phyloP scores from a whole-genome alignment of 164 flowering plant genomes.

The grape (Vitis vinifera) region ASM3070453v1 NC_081812.1:36001-36500 shows the following conservation, averaged over 20 bases:
- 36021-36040: neutral
- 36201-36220: conserved; percentile 20
- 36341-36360: conserved; percentile 26
- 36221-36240: conserved; percentile 5
- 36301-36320: conserved; percentile 28
- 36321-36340: conserved; percentile 9
- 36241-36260: conserved; percentile 13
- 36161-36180: conserved; percentile 38
- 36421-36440: conserved; percentile 24
- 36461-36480: conserved; percentile 93
- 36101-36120: too few relatives aligned
- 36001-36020: neutral
- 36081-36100: too few relatives aligned
- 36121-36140: conserved; percentile 33
- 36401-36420: neutral
- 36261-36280: conserved; percentile 13
- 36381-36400: neutral
- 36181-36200: conserved; percentile 23
- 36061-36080: too few relatives aligned
- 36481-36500: conserved; percentile 77
- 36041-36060: too few relatives aligned
- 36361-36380: neutral
- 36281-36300: conserved; percentile 34
- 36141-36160: conserved; percentile 30
- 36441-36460: conserved; percentile 84